Conservation (phyloP, 257 asterid genomes). For the Penstemon barbatus region DNA sequence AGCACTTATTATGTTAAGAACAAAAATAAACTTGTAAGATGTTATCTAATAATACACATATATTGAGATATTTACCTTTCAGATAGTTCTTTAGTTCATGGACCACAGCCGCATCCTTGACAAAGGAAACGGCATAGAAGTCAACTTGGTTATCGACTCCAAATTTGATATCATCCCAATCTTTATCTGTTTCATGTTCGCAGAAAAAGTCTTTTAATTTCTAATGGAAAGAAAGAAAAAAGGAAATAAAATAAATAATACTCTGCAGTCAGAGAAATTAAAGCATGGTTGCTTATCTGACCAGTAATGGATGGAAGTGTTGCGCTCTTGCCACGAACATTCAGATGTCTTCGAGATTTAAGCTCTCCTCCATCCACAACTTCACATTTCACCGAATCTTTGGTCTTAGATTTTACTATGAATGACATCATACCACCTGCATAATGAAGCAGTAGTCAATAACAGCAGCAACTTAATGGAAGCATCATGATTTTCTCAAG, state of each 20-base stretch:
- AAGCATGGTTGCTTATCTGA: constrained; percentile 35
- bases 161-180: constrained; percentile 96
- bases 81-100: constrained; percentile 91
- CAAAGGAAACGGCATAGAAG: constrained; percentile 96
- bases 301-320: constrained; percentile 97
- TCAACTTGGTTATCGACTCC: constrained; percentile 95
- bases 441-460: constrained; percentile 29
- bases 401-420: constrained; percentile 71
- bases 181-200: constrained; percentile 68
- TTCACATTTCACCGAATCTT: constrained; percentile 84
- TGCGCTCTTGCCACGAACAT: constrained; percentile 96
- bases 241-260: constrained; percentile 8
- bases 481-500: not conserved
- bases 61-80: constrained; percentile 50
- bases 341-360: constrained; percentile 91
- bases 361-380: constrained; percentile 98
- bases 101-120: constrained; percentile 96
- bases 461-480: constrained; percentile 11
- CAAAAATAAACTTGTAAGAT: not conserved
- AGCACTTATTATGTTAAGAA: constrained; percentile 13
- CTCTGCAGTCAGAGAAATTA: constrained; percentile 4
- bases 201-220: constrained; percentile 29
- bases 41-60: not conserved
- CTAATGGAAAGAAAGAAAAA: constrained; percentile 11
- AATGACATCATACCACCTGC: constrained; percentile 98